Evolutionary conservation across 495 filamentous ascomycete species (phyloP), one percentile per base, ranked within the genome.

Genomic region (Penicillium pancosmium): DNA sequence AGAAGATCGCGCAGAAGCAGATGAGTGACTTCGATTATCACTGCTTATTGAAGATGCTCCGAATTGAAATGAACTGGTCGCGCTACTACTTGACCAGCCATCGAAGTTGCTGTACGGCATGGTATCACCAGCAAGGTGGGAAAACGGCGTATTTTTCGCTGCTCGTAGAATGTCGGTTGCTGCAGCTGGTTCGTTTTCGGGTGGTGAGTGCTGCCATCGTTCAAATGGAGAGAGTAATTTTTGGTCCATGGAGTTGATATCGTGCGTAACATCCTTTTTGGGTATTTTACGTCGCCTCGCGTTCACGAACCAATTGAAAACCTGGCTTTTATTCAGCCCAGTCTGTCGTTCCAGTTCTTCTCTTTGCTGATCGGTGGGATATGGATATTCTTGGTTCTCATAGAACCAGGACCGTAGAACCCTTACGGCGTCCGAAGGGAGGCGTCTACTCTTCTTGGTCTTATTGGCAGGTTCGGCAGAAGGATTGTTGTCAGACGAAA

Each of bases 121-220:
- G 16, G 44, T 19, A 1, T 51, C 36, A 27, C 35, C 38, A 13
- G 38, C 19, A 3, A 43, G 23, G 7, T 23, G 41, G 52, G 3
- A 56, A 21, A 50, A 48, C 4, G 59, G 53, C 19, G 48, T 36
- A 23, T 59, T 54, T 13, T 51, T 52, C 3, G 90, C 78, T 55
- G 88, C 88, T 48, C 84, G 80, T 12, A 85, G 83, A 71, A 92
- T 91, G 65, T 83, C 89, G 9, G 80, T 82, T 34, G 89, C 79
- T 15, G 84, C 80, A 52, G 88, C 89, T 44, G 88, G 85, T 82
- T 92, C 89, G 72, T 88, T 79, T 73, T 91, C 88, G 5, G 88
- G 88, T 2, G 89, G 89, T 53, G 88, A 90, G 68, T 85, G 73
- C 66, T 85, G 80, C 88, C 88, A 92, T 75, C 89, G 73, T 70